These are phyloP conservation scores for Sclerotinia subarctica DNA, from an alignment of 2,329 filamentous ascomycete species.

Conservation along the genomic window DNA sequence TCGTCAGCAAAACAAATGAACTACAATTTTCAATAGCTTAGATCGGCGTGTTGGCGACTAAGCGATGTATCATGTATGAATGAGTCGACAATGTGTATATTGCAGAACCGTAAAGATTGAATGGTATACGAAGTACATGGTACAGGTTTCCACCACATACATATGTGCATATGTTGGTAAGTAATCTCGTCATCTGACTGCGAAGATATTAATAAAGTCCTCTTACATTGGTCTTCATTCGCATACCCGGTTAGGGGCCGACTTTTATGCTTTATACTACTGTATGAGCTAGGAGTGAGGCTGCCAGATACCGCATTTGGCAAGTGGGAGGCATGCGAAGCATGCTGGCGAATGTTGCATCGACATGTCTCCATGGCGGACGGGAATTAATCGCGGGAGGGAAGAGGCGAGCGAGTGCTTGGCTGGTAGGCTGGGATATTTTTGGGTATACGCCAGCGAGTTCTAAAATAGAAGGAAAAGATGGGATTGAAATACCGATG, in stretches of 20 bases:
- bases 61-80: not conserved
- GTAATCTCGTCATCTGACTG: conserved; percentile 15
- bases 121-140: not conserved
- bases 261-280: not conserved
- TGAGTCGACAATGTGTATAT: not conserved
- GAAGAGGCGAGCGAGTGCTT: conserved; percentile 17
- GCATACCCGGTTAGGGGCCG: not conserved
- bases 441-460: not conserved
- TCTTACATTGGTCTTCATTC: not conserved
- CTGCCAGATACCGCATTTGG: not conserved
- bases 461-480: not conserved
- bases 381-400: conserved; percentile 8
- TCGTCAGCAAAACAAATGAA: not conserved
- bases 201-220: not conserved
- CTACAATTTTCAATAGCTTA: not conserved
- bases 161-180: conserved; percentile 15
- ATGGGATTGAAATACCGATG: not conserved
- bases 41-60: not conserved
- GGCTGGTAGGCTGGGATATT: not conserved
- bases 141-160: not conserved
- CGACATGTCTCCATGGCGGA: not conserved
- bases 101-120: not conserved
- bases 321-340: not conserved
- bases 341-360: conserved; percentile 1
- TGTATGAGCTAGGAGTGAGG: not conserved